Percentiles rank a stretch among this genome's conserved stretches.
Conservation (phyloP, 306 rosid genomes). For the Vicia sativa region DNA sequence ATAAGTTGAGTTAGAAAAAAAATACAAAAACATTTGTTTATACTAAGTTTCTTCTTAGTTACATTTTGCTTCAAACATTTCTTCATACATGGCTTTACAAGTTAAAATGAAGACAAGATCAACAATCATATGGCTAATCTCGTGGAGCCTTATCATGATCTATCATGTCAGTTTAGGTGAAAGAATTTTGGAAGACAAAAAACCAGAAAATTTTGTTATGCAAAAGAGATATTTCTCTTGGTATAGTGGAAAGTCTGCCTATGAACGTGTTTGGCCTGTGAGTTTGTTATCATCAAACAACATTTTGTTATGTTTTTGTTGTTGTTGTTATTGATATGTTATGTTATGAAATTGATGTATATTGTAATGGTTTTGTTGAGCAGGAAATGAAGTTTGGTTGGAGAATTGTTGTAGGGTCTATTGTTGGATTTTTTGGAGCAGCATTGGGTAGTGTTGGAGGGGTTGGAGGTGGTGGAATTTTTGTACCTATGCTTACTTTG, state of each 20-base stretch:
- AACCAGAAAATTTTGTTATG: slow-evolving; percentile 16
- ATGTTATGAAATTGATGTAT: slow-evolving; percentile 24
- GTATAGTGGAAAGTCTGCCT: slow-evolving; percentile 59
- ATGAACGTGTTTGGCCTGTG: slow-evolving; percentile 81
- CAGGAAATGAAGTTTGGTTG: slow-evolving; percentile 86
- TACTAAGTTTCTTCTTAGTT: background rate
- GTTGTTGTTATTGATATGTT: background rate
- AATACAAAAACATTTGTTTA: background rate
- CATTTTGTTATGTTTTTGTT: background rate
- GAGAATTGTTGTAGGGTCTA: slow-evolving; percentile 68
- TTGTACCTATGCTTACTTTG: slow-evolving; percentile 82
- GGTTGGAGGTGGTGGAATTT: slow-evolving; percentile 92
- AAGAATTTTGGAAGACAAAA: slow-evolving; percentile 53
- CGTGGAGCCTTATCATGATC: slow-evolving; percentile 49
- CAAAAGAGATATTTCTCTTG: slow-evolving; percentile 50
- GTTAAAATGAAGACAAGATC: slow-evolving; percentile 37
- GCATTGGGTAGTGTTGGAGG: slow-evolving; percentile 92
- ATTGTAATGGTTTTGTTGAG: slow-evolving; percentile 31
- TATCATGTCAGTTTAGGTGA: slow-evolving; percentile 50
- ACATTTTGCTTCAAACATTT: slow-evolving; percentile 12
- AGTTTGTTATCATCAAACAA: slow-evolving; percentile 37
- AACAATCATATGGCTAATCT: slow-evolving; percentile 46
- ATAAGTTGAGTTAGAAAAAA: background rate
- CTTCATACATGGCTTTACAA: slow-evolving; percentile 49
- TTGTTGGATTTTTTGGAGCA: slow-evolving; percentile 84